These are phyloP conservation scores for Magnusiomyces starmeri DNA, from an alignment of 1,139 yeast genomes.

Conservation along the genomic window DNA sequence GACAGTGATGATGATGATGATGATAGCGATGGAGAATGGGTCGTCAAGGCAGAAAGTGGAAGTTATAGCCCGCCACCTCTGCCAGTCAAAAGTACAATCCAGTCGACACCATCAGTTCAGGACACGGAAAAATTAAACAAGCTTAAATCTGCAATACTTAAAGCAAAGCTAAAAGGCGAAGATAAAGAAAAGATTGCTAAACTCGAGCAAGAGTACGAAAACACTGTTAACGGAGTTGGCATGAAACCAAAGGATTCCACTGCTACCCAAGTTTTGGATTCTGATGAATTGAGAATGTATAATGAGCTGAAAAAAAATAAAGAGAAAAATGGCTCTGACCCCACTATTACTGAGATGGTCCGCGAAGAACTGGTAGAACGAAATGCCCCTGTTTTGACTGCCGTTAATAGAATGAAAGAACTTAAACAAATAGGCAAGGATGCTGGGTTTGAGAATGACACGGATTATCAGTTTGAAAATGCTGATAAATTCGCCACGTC, in stretches of 20 bases:
- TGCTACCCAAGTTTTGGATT: conserved; percentile 9
- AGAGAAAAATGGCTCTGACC: conserved; percentile 19
- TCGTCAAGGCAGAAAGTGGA: conserved; percentile 22
- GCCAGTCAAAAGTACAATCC: not conserved
- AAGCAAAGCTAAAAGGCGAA: conserved; percentile 32
- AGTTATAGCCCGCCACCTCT: conserved; percentile 1
- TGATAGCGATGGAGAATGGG: conserved; percentile 27
- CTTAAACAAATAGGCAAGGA: conserved; percentile 34
- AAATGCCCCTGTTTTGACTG: conserved; percentile 26
- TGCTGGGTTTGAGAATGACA: conserved; percentile 32
- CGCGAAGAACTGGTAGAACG: conserved; percentile 33
- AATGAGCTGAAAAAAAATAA: conserved; percentile 5
- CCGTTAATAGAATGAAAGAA: not conserved
- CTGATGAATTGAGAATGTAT: conserved; percentile 12
- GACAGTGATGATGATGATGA: conserved; percentile 3
- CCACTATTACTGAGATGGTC: conserved; percentile 37
- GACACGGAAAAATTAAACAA: conserved; percentile 26
- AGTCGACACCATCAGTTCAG: not conserved
- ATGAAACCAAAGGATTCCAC: conserved; percentile 2
- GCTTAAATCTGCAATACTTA: conserved; percentile 34
- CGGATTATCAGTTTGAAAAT: conserved; percentile 41
- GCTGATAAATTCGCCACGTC: conserved; percentile 34
- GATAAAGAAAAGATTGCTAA: conserved; percentile 20
- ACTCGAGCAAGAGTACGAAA: conserved; percentile 31
- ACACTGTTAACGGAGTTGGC: conserved; percentile 11